Base-by-base conservation (phyloP, 495 filamentous ascomycete species). In the Friedmanniomyces simplex region DNA sequence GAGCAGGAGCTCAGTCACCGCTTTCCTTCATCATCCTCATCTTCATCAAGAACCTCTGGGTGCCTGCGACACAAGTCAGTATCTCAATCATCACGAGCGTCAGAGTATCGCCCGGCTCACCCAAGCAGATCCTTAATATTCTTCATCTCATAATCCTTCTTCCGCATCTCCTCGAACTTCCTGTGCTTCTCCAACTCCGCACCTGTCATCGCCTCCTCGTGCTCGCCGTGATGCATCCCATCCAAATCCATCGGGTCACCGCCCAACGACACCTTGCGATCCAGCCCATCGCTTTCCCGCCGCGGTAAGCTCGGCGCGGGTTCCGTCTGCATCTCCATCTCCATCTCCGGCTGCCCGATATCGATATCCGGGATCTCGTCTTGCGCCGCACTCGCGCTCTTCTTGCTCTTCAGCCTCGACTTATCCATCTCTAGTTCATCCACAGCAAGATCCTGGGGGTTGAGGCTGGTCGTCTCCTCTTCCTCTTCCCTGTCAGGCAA, bases 71-170 rank as follows among this genome's bases (percentile, higher is more conserved):
- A 5, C 20, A 45, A 46, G 51, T 59, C 32, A 63, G 53, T 37
- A 11, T n/a, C n/a, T n/a, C 3, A 37, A 43, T 6, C 28, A 18
- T 1, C 49, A 14, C 13, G 16, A 8, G 16, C 11, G 14, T 20
- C n/a, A 30, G 22, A 0, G 12, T 6, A 11, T 3, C 0, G 49
- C 50, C 16, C 42, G 50, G 75, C 80, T 56, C 70, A 86, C 85
- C 89, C 93, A 59, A 98, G 78, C 54, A 97, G 72, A 64, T 84
- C 80, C 61, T 91, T 95, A 21, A 97, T 89, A 67, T 93, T 86
- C 77, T 81, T 89, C 94, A 98, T 97, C 77, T 97, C 94, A 69
- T 98, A 98, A 70, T 98, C 94, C 73, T 81, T 88, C 80, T 89
- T 95, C 69, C 93, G 78, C 76, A 88, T 78, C 73, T 87, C 77